phyloP scores from a whole-genome alignment of 208 protist genomes.

The Endotrypanum monterogeii region DNA sequence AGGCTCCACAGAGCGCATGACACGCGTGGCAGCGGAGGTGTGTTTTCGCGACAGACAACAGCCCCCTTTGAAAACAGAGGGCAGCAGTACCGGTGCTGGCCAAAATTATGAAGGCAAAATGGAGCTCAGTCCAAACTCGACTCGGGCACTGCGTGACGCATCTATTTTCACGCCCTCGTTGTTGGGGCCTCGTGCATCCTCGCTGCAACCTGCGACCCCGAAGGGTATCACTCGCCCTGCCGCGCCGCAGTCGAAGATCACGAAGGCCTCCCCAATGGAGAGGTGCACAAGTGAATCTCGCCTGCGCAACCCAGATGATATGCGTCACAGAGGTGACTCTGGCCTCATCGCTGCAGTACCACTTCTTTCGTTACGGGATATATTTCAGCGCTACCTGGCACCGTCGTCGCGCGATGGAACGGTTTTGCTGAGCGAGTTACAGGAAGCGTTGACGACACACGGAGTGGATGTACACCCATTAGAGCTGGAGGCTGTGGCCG shows the following conservation, averaged over 20 bases:
- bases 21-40: conserved; percentile 6
- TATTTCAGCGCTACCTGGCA: conserved; percentile 19
- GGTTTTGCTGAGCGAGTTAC: conserved; percentile 41
- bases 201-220: not conserved
- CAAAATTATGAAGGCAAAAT: not conserved
- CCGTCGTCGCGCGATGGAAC: conserved; percentile 14
- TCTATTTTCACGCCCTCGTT: not conserved
- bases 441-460: conserved; percentile 26
- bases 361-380: conserved; percentile 31
- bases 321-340: not conserved
- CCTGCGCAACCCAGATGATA: not conserved
- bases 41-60: not conserved
- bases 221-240: not conserved
- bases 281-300: not conserved
- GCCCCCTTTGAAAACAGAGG: not conserved
- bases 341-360: not conserved
- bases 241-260: not conserved
- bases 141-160: not conserved
- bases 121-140: not conserved
- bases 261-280: not conserved
- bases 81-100: not conserved
- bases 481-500: conserved; percentile 64
- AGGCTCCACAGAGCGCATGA: conserved; percentile 14
- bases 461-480: conserved; percentile 37
- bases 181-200: not conserved